phyloP scores from a whole-genome alignment of 2,329 filamentous ascomycete species.

The Cryphonectria carpinicola region DNA sequence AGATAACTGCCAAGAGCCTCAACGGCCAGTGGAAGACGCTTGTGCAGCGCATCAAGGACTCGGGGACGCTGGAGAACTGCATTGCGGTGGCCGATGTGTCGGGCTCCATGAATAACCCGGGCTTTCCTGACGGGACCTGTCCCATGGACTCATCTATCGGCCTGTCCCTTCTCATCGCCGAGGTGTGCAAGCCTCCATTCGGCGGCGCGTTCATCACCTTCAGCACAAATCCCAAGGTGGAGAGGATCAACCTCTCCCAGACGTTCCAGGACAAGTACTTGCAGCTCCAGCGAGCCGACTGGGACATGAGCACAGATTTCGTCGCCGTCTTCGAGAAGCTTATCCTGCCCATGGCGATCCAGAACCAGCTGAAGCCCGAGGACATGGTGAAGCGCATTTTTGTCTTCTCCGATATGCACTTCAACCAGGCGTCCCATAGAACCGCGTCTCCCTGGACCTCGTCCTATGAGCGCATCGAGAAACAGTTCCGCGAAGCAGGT shows the following conservation, averaged over 20 bases:
- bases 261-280: constrained; percentile 48
- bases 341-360: constrained; percentile 57
- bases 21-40: constrained; percentile 61
- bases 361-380: constrained; percentile 53
- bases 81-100: constrained; percentile 64
- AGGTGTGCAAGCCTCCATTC: constrained; percentile 57
- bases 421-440: constrained; percentile 41
- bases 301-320: constrained; percentile 55
- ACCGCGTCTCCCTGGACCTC: constrained; percentile 41
- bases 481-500: constrained; percentile 49
- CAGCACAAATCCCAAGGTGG: constrained; percentile 44
- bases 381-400: constrained; percentile 66
- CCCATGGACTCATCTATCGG: constrained; percentile 59
- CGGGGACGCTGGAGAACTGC: constrained; percentile 54
- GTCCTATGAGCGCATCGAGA: constrained; percentile 54
- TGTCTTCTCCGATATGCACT: constrained; percentile 66
- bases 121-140: constrained; percentile 48
- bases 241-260: constrained; percentile 43
- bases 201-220: constrained; percentile 61
- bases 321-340: constrained; percentile 57
- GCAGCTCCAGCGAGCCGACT: constrained; percentile 38
- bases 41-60: constrained; percentile 60
- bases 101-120: constrained; percentile 51
- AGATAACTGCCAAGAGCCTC: constrained; percentile 43
- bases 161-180: constrained; percentile 58